Evolutionary conservation across 495 filamentous ascomycete species (phyloP).

Genomic region (Penicillium egyptiacum): DNA sequence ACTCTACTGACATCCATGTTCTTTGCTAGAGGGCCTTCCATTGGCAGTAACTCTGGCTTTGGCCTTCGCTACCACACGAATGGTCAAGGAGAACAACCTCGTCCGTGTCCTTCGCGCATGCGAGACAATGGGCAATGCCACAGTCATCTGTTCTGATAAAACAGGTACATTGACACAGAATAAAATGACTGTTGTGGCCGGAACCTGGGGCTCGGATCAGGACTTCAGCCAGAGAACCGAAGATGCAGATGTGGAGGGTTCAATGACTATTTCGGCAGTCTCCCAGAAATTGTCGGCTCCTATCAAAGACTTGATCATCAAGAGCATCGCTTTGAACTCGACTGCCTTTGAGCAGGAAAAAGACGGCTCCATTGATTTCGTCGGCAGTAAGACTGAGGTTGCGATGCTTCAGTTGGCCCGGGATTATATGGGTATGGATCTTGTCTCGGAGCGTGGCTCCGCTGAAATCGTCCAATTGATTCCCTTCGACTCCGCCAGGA

Average conservation of each 20-base stretch:
- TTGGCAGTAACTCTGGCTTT: conserved; percentile 68
- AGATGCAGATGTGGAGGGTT: conserved; percentile 19
- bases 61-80: conserved; percentile 66
- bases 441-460: conserved; percentile 59
- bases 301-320: conserved; percentile 50
- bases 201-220: conserved; percentile 54
- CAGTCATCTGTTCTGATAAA: conserved; percentile 69
- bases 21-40: conserved; percentile 56
- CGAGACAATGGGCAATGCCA: conserved; percentile 73
- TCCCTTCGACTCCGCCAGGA: conserved; percentile 67
- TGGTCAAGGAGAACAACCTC: conserved; percentile 70
- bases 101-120: conserved; percentile 65
- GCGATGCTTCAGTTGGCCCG: conserved; percentile 62
- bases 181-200: conserved; percentile 69
- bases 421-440: conserved; percentile 63
- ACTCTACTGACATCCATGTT: conserved; percentile 14
- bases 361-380: conserved; percentile 56
- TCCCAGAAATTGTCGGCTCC: conserved; percentile 42
- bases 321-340: conserved; percentile 65
- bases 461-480: conserved; percentile 60
- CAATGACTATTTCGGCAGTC: conserved; percentile 28
- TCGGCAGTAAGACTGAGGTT: conserved; percentile 74
- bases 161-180: conserved; percentile 72
- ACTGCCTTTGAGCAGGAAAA: conserved; percentile 65
- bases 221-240: conserved; percentile 48